Conservation (phyloP, 345 rosid species). For the Hypericum perforatum region DNA sequence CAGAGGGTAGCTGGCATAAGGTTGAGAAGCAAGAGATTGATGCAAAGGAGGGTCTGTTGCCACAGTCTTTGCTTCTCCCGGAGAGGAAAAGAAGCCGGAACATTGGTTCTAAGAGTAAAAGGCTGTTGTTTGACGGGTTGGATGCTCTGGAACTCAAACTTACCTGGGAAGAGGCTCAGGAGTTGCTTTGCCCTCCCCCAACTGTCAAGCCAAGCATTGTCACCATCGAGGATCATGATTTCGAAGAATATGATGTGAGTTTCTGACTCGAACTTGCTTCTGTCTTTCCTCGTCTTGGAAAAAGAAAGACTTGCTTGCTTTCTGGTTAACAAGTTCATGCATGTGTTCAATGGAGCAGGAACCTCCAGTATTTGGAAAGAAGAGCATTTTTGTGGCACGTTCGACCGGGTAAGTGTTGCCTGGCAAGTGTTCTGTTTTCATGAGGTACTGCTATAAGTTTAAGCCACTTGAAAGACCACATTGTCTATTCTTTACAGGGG, state of each 20-base stretch:
- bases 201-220: constrained; percentile 54
- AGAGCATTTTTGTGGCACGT: constrained; percentile 57
- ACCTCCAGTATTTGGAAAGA: constrained; percentile 93
- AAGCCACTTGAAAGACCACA: no score
- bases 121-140: constrained; percentile 66
- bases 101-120: constrained; percentile 81
- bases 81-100: constrained; percentile 75
- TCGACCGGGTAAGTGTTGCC: constrained; percentile 54
- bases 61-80: constrained; percentile 41
- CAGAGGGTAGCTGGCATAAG: constrained; percentile 55
- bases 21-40: constrained; percentile 59
- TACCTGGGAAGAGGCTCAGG: constrained; percentile 97
- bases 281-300: not conserved
- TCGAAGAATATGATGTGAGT: constrained; percentile 97
- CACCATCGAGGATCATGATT: constrained; percentile 72
- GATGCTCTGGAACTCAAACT: constrained; percentile 87
- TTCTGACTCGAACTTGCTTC: constrained; percentile 9
- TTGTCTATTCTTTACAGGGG: constrained; percentile 39
- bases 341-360: constrained; percentile 40
- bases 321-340: not conserved
- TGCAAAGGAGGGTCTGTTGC: constrained; percentile 50
- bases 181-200: constrained; percentile 77
- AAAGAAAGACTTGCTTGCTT: not conserved
- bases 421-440: not conserved
- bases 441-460: no score